Conservation (phyloP, 768 basidiomycete genomes). For the Lactarius vividus region DNA sequence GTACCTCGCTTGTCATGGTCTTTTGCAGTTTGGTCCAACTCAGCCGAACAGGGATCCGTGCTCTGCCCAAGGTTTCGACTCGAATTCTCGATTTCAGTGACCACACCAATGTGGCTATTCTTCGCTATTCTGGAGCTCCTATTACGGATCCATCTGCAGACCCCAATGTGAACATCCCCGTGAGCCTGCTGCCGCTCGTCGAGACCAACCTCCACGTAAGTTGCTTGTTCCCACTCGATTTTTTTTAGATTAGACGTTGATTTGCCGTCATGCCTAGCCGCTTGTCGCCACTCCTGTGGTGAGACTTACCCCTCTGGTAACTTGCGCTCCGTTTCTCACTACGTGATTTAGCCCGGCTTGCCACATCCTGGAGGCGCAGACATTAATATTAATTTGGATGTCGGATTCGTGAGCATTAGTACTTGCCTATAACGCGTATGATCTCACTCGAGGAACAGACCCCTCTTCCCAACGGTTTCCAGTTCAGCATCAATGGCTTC, state of each 20-base stretch:
- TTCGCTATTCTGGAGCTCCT: constrained; percentile 40
- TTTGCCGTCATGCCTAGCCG: constrained; percentile 15
- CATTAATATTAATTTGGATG: constrained; percentile 25
- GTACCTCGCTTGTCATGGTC: constrained; percentile 18
- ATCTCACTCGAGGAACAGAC: constrained; percentile 12
- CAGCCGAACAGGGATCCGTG: constrained; percentile 29
- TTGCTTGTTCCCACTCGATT: neutral
- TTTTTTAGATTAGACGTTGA: neutral
- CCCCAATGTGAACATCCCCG: constrained; percentile 21
- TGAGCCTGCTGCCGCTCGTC: constrained; percentile 17
- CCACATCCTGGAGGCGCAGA: constrained; percentile 30
- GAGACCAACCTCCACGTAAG: constrained; percentile 30
- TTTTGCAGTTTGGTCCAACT: neutral
- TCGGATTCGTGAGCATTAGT: constrained; percentile 22
- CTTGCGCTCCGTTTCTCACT: neutral
- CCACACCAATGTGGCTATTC: constrained; percentile 40
- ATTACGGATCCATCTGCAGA: constrained; percentile 33
- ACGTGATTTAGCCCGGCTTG: constrained; percentile 27
- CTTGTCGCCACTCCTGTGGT: constrained; percentile 23
- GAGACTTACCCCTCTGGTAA: neutral
- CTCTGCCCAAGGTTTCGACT: constrained; percentile 30
- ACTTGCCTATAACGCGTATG: neutral
- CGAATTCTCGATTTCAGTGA: constrained; percentile 27
- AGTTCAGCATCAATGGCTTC: constrained; percentile 40
- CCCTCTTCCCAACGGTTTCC: constrained; percentile 28